Base-by-base conservation (phyloP, 2,329 filamentous ascomycete genomes). In the Orbilia blumenaviensis region DNA sequence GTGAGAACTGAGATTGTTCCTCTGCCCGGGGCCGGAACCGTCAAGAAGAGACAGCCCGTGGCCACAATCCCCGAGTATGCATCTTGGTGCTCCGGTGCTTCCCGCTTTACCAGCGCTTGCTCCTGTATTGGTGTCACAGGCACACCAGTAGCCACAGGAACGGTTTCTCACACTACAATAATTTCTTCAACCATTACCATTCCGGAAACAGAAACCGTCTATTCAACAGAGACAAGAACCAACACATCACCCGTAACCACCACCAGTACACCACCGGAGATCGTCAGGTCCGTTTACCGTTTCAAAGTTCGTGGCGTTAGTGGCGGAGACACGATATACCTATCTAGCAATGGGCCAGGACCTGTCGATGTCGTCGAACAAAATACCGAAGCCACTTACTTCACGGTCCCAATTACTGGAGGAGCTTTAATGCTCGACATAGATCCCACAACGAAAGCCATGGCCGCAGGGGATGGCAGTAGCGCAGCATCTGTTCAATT, bases 51-150 rank as follows among this genome's bases (percentile, higher is more conserved):
- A 23, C 32, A 23, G 52, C n/a, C n/a, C n/a, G 27, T 58, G 63
- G 36, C 29, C 14, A 66, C 60, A 61, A 48, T 76, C 23, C 80
- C 81, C 1, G 36, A 41, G 16, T 82, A 82, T 62, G 81, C 81
- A 2, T 68, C 78, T 4, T 62, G 77, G 9, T 82, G 81, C 79
- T 56, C 61, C 4, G 58, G 78, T 41, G 34, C 68, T 0, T 76
- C 62, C 18, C 60, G 52, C 8, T 82, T 81, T 77, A 66, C 76
- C n/a, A 80, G 78, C 66, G 81, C 80, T 4, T 82, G 81, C 78
- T 78, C 78, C 1, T 82, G 81, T 78, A 79, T 78, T 34, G 81
- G 81, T 36, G 79, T 81, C 36, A 67, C 64, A 1, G 67, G 27
- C 4, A 23, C 29, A n/a, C n/a, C n/a, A n/a, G n/a, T 23, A 36